Evolutionary conservation across 495 filamentous ascomycete species (phyloP).

Genomic region (Cercophora scortea): DNA sequence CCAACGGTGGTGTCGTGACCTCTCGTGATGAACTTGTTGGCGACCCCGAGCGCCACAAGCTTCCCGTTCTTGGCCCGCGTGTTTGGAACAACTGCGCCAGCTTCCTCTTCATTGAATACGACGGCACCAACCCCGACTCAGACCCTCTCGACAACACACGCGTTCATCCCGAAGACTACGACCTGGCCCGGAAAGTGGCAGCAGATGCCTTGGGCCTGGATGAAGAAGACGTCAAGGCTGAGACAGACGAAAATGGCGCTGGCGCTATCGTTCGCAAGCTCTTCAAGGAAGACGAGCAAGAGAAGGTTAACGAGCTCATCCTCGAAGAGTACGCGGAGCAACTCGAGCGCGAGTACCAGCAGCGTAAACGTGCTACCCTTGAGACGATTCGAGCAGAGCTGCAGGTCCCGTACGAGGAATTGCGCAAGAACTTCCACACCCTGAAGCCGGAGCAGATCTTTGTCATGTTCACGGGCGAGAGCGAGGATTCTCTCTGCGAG

Average conservation of each 20-base stretch:
- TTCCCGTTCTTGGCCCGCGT: constrained; percentile 75
- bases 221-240: constrained; percentile 94
- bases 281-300: constrained; percentile 81
- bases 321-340: constrained; percentile 96
- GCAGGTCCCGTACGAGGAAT: constrained; percentile 85
- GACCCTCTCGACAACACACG: constrained; percentile 95
- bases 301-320: constrained; percentile 92
- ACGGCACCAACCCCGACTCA: constrained; percentile 64
- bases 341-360: constrained; percentile 82
- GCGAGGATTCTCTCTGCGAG: constrained; percentile 66
- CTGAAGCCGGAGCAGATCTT: constrained; percentile 78
- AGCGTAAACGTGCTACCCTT: constrained; percentile 90
- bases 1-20: constrained; percentile 72
- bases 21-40: constrained; percentile 81
- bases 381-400: constrained; percentile 95
- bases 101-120: constrained; percentile 84
- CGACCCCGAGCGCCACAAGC: constrained; percentile 64
- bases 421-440: constrained; percentile 70
- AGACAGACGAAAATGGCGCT: constrained; percentile 77
- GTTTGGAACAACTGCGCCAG: constrained; percentile 96
- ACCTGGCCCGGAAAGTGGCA: constrained; percentile 94
- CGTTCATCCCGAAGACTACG: constrained; percentile 97
- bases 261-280: constrained; percentile 88
- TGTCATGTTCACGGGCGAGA: constrained; percentile 95
- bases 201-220: constrained; percentile 93